phyloP scores from a whole-genome alignment of 257 asterid species.

The Solanum tacnaense region DNA sequence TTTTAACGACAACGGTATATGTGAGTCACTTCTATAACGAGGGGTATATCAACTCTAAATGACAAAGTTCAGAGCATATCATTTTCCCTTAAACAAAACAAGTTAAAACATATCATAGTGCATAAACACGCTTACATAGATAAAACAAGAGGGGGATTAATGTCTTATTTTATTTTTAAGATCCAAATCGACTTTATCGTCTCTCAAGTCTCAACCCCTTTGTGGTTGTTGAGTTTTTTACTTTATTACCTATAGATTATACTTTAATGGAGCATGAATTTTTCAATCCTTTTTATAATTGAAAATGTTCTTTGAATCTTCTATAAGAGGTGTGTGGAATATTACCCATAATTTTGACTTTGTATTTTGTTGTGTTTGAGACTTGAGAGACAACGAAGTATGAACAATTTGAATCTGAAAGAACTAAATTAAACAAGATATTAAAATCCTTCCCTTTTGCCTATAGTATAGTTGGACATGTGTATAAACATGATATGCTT shows the following conservation, averaged over 20 bases:
- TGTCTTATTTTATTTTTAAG: not conserved
- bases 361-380: not conserved
- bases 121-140: not conserved
- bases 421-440: not conserved
- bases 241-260: not conserved
- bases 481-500: not conserved
- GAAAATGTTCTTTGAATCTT: not conserved
- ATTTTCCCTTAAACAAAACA: not conserved
- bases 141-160: not conserved
- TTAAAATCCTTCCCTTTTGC: not conserved
- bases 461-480: not conserved
- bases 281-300: not conserved
- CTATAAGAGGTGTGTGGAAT: not conserved
- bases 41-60: no score
- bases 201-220: not conserved
- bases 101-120: not conserved
- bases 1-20: not conserved
- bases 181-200: not conserved
- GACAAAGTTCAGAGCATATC: not conserved
- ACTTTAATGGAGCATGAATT: not conserved
- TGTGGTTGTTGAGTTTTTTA: not conserved
- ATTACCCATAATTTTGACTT: not conserved
- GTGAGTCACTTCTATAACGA: not conserved
- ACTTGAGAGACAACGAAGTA: not conserved
- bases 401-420: not conserved